Evolutionary conservation across 257 asterid species (phyloP).

Genomic region (Craterostigma plantagineum): DNA sequence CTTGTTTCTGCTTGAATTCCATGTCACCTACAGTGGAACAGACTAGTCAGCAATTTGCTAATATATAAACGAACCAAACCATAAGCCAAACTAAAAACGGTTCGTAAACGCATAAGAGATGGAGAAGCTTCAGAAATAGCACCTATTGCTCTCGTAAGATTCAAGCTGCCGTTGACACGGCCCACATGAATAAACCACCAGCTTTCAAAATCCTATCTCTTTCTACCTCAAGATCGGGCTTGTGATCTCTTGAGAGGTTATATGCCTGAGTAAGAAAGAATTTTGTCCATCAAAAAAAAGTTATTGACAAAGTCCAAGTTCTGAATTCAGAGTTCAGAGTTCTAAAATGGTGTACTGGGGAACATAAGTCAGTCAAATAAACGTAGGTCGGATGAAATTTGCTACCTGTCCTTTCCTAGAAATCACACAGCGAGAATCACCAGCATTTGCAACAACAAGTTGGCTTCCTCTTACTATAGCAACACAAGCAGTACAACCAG

Average conservation of each 20-base stretch:
- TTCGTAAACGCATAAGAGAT: too few relatives aligned
- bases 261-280: conserved; percentile 28
- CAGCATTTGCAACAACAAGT: conserved; percentile 89
- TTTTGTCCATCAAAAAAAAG: too few relatives aligned
- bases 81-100: too few relatives aligned
- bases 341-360: too few relatives aligned
- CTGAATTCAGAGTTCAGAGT: too few relatives aligned
- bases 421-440: conserved; percentile 95
- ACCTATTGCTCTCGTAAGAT: conserved; percentile 80
- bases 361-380: too few relatives aligned
- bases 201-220: conserved; percentile 60
- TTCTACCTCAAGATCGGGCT: conserved; percentile 69
- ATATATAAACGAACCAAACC: too few relatives aligned
- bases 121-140: neutral
- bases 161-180: conserved; percentile 63
- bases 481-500: conserved; percentile 94
- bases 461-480: conserved; percentile 61
- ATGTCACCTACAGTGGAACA: conserved; percentile 56
- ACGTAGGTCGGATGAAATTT: too few relatives aligned
- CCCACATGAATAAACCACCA: conserved; percentile 68
- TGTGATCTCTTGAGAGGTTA: conserved; percentile 72
- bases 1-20: conserved; percentile 99
- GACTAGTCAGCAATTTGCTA: neutral
- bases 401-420: conserved; percentile 95
- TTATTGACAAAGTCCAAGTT: too few relatives aligned